Base-by-base conservation (phyloP, 75 land plant species). In the Chamaecyparis obtusa region DNA sequence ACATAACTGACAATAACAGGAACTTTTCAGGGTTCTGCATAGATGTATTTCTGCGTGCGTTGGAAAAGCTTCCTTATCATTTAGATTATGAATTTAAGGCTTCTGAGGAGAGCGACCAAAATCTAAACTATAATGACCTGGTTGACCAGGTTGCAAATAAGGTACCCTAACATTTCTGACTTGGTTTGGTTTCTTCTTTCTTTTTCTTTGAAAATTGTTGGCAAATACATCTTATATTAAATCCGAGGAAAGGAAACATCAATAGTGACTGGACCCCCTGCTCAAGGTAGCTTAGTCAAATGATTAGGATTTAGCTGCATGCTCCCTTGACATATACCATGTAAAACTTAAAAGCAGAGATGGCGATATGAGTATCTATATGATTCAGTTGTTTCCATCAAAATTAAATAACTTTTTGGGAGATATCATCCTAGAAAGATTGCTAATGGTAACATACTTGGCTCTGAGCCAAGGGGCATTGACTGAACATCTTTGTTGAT, bases 41-140 rank as follows among this genome's bases (percentile, higher is more conserved):
- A n/a, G 92, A 90, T 32, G 86, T 92, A 4, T 92, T 92, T 57
- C 43, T 87, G 27, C 82, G 82, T 49, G 91, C 88, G 1, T 67
- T 88, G 82, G 37, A 76, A 16, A 32, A 75, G 41, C 87, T 92
- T 30, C 91, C 90, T 39, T 92, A 92, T 83, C 69, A 56, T 16
- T 71, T 92, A 11, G 87, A 86, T 32, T 88, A 87, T 76, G 84
- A 87, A 17, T 92, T 85, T 77, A 67, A 85, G 33, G 3, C 32
- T 72, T 72, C 76, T 33, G 36, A 32, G 14, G 4, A 72, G 11
- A 0, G 36, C 36, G 13, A 72, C 36, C 0, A 72, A 72, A 72
- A 72, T 82, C 39, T 10, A 82, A 21, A 44, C 41, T 87, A 89
- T n/a, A 46, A 87, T 87, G 83, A 78, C 13, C 54, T 87, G 44